A percentile compares a stretch with the other conserved stretches of the same genome.
These are phyloP conservation scores for Trypanosoma conorhini DNA, from an alignment of 208 protist genomes.

Conservation along the genomic window DNA sequence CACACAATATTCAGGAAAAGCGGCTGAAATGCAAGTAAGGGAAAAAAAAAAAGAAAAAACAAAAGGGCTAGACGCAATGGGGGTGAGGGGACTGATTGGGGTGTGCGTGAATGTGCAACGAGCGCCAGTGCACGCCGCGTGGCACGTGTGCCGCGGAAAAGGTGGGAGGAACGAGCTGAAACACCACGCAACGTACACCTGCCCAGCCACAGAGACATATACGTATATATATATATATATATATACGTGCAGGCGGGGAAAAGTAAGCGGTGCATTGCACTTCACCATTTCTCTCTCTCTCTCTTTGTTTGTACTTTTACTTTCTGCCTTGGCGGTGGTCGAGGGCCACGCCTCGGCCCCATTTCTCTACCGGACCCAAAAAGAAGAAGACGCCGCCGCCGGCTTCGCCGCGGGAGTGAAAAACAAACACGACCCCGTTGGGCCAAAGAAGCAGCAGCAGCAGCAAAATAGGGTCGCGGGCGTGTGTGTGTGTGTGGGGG, in stretches of 20 bases:
- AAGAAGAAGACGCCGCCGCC: not conserved
- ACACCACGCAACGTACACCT: not conserved
- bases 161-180: not conserved
- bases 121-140: too few species aligned
- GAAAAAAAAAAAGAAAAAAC: constrained; percentile 9
- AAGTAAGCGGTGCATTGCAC: not conserved
- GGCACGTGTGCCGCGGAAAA: not conserved
- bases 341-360: not conserved
- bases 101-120: too few species aligned
- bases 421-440: too few species aligned
- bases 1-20: not conserved
- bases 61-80: not conserved
- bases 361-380: not conserved
- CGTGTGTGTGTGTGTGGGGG: too few species aligned
- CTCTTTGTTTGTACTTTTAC: not conserved
- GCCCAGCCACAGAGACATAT: too few species aligned
- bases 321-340: not conserved
- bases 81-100: not conserved
- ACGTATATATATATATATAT: too few species aligned
- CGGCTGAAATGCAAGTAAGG: not conserved
- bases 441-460: too few species aligned
- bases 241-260: too few species aligned
- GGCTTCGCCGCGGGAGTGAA: too few species aligned
- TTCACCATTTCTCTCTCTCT: not conserved
- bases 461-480: too few species aligned